phyloP scores from a whole-genome alignment of 306 rosid species.

The Cercis canadensis region DNA sequence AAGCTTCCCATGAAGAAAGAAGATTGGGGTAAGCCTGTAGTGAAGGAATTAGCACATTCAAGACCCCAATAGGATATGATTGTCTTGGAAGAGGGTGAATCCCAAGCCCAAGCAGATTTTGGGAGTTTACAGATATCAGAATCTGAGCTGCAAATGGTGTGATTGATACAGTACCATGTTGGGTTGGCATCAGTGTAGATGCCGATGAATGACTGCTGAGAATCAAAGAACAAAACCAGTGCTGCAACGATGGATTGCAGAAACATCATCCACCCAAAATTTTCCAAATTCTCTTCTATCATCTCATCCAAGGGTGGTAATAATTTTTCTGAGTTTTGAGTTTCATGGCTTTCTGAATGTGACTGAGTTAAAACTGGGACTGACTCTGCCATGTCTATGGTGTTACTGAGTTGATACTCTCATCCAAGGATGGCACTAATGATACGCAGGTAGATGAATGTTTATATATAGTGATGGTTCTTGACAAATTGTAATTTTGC shows the following conservation, averaged over 20 bases:
- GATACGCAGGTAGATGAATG: no score
- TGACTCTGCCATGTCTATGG: no score
- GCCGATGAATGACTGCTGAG: conserved; percentile 53
- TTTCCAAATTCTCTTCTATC: neutral
- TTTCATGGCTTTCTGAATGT: neutral
- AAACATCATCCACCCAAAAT: conserved; percentile 32
- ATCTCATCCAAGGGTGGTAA: neutral
- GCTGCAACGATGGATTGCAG: conserved; percentile 45
- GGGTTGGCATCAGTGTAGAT: conserved; percentile 52
- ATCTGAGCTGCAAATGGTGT: conserved; percentile 7
- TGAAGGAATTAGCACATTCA: conserved; percentile 42
- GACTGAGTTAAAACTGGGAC: neutral
- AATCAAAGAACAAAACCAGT: conserved; percentile 43
- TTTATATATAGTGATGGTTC: no score
- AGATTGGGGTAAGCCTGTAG: conserved; percentile 41
- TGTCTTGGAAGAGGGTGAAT: conserved; percentile 33
- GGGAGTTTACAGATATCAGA: conserved; percentile 48
- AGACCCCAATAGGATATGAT: conserved; percentile 54
- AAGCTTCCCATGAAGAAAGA: conserved; percentile 50
- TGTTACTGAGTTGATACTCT: no score
- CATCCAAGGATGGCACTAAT: no score
- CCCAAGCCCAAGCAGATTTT: conserved; percentile 49
- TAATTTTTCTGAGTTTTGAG: neutral
- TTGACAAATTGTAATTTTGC: no score
- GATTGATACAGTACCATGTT: conserved; percentile 50